phyloP scores from a whole-genome alignment of 306 rosid species.

The Rosa lucieae region DNA sequence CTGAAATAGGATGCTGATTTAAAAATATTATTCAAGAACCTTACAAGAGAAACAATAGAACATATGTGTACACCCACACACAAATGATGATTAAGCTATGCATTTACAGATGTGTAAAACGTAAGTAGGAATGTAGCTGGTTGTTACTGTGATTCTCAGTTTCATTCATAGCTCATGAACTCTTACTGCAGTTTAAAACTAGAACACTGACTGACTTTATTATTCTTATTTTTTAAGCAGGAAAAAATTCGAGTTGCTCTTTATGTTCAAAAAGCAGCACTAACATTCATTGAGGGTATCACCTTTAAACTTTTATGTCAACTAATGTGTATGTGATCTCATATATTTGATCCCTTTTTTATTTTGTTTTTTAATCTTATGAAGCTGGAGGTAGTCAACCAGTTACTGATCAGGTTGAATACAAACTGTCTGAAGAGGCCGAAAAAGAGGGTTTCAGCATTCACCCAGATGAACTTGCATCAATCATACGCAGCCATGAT shows the following conservation, averaged over 20 bases:
- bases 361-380: slow-evolving; percentile 33
- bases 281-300: slow-evolving; percentile 86
- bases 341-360: slow-evolving; percentile 20
- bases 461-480: slow-evolving; percentile 87
- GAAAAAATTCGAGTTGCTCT: slow-evolving; percentile 86
- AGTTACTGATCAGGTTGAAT: slow-evolving; percentile 37
- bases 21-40: background rate
- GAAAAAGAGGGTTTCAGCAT: slow-evolving; percentile 69
- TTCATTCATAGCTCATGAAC: background rate
- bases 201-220: background rate
- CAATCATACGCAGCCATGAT: slow-evolving; percentile 66
- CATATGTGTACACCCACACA: background rate
- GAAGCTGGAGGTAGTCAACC: slow-evolving; percentile 49
- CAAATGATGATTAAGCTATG: background rate
- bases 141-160: background rate
- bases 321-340: slow-evolving; percentile 11
- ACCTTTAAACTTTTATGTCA: slow-evolving; percentile 19
- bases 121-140: background rate
- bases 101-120: background rate
- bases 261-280: slow-evolving; percentile 86
- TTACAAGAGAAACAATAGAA: background rate
- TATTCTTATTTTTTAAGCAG: slow-evolving; percentile 46
- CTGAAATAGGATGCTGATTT: background rate
- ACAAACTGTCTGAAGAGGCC: slow-evolving; percentile 61
- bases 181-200: background rate